Evolutionary conservation across 2,329 filamentous ascomycete species (phyloP).

Genomic region (Colletotrichum phormii): DNA sequence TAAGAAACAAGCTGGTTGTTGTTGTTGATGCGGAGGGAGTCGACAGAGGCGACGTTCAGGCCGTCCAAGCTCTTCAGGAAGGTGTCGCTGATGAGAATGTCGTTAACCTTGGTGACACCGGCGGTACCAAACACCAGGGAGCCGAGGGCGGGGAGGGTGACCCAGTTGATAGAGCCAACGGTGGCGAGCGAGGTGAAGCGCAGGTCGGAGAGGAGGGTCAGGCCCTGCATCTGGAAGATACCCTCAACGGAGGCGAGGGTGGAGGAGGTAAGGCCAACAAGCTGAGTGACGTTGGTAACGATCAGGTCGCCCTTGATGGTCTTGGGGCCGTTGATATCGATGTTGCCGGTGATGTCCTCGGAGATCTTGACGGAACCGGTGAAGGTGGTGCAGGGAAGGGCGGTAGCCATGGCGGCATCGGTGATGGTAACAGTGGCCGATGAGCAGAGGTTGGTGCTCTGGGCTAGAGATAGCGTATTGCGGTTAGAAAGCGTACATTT

Average conservation of each 20-base stretch:
- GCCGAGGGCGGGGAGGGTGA: constrained; percentile 74
- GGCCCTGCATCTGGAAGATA: constrained; percentile 75
- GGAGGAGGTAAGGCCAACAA: constrained; percentile 72
- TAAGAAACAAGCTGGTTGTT: constrained; percentile 84
- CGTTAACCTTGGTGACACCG: constrained; percentile 73
- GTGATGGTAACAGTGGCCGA: constrained; percentile 65
- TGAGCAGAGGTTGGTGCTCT: constrained; percentile 47
- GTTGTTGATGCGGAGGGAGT: constrained; percentile 86
- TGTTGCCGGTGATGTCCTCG: constrained; percentile 62
- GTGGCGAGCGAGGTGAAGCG: constrained; percentile 72
- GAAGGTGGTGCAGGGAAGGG: constrained; percentile 76
- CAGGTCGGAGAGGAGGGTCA: constrained; percentile 77
- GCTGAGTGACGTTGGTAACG: constrained; percentile 67
- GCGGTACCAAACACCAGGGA: constrained; percentile 60
- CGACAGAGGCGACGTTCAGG: constrained; percentile 81
- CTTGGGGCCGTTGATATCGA: constrained; percentile 72
- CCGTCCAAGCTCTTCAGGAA: constrained; percentile 81
- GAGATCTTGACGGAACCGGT: constrained; percentile 76
- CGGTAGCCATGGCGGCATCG: constrained; percentile 71
- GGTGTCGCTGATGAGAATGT: constrained; percentile 86
- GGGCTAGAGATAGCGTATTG: constrained; percentile 40
- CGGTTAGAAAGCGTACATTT: background rate
- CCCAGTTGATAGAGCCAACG: constrained; percentile 77
- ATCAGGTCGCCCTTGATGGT: constrained; percentile 69
- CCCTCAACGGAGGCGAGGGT: constrained; percentile 75